Evolutionary conservation across 2,329 filamentous ascomycete species (phyloP).

Genomic region (Monosporascus ibericus): DNA sequence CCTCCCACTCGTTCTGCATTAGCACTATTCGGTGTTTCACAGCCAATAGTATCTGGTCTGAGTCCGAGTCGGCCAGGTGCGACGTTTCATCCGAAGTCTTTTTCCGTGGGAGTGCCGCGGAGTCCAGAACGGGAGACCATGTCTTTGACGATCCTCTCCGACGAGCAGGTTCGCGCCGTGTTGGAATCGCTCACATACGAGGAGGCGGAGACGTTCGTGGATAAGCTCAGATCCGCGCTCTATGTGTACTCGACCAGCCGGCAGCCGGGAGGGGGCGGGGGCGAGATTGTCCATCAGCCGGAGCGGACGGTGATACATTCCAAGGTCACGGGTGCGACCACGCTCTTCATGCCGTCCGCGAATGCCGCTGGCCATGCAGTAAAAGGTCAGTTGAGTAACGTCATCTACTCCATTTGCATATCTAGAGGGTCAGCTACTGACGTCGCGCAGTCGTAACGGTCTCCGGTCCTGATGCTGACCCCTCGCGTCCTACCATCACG

Average conservation of each 20-base stretch:
- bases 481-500: conserved; percentile 29
- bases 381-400: conserved; percentile 45
- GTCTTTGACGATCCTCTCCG: conserved; percentile 53
- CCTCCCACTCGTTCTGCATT: no score
- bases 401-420: background rate
- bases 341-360: conserved; percentile 69
- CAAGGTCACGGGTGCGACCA: conserved; percentile 46
- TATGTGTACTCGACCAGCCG: conserved; percentile 57
- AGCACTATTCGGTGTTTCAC: no score
- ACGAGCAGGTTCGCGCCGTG: conserved; percentile 48
- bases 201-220: conserved; percentile 48
- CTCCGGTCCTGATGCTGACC: conserved; percentile 33
- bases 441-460: conserved; percentile 53
- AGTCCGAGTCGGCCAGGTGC: no score
- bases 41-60: no score
- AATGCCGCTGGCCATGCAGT: conserved; percentile 59
- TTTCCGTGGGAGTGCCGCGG: background rate
- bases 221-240: conserved; percentile 43
- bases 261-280: conserved; percentile 33
- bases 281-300: conserved; percentile 48
- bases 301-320: conserved; percentile 44
- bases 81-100: no score
- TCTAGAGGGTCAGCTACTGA: conserved; percentile 2
- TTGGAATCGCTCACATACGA: conserved; percentile 46
- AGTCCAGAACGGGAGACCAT: conserved; percentile 29